Evolutionary conservation across 1,284 basidiomycete genomes (phyloP), one percentile per base, ranked within the genome.

Genomic region (Albatrellus sp.): DNA sequence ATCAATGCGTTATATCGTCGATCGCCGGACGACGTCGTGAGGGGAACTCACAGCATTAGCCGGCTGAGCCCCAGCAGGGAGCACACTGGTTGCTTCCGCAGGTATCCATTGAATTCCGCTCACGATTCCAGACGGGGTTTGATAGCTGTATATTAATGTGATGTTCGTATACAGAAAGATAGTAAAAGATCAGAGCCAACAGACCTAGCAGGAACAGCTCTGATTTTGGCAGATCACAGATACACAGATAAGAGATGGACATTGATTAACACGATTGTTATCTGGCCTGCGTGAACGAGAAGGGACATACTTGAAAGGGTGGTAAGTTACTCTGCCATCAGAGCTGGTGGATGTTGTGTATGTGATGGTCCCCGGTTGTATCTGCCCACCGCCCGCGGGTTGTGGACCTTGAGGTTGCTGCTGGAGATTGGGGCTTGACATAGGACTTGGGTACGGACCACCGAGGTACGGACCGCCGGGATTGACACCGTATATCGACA

Each of bases 101-200:
- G 81, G 80, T 17, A 83, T 68, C 84, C 82, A 86, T 55, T 85
- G 81, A 46, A 84, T 82, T 19, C 82, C 81, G 46, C 59, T 71
- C 31, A 85, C 72, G 30, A 79, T 53, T 13, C 83, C 83, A 51
- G 68, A 70, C 11, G 75, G 62, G 1, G 80, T 84, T 54, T 78
- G 75, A 62, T 86, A 86, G 54, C 83, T 86, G 52, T 31, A 47
- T 32, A n/a, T 2, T 5, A 29, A 38, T 39, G 13, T 20, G 16
- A 7, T 24, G 24, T 7, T 24, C 24, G 24, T 13, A 50, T 19
- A 43, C 24, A 30, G 28, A 11, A 33, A n/a, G n/a, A 42, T 44
- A 31, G 34, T 3, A 16, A 11, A 37, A 17, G 5, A 45, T 17
- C 24, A 39, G 37, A 45, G 19, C 33, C 40, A 37, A 59, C 63